Base-by-base conservation (phyloP, 202 grass and related monocot genomes). In the Panicum hallii region DNA sequence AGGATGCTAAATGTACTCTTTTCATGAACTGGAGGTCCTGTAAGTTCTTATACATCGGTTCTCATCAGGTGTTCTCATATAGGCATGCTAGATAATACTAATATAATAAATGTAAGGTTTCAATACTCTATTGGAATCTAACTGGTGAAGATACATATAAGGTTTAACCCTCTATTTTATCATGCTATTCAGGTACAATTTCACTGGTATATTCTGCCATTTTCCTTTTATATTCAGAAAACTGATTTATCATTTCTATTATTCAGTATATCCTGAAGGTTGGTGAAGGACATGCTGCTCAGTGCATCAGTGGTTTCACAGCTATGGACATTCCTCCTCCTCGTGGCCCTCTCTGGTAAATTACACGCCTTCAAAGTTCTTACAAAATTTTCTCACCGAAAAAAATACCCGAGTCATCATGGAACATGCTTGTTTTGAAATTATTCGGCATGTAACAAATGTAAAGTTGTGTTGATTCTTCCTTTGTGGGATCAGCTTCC, bases 231-330 rank as follows among this genome's bases (percentile, higher is more conserved):
- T 66, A 15, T 58, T 8, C 36, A 83, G 9, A 65, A 70, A 58
- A 73, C 34, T 74, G 16, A 63, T 69, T 67, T 11, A 47, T 55
- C 6, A 8, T 71, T 91, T 84, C 14, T 79, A 62, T 63, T 70
- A 1, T 82, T 57, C 88, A 95, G 93, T 95, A 98, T 38, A 86
- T 94, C 42, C 80, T 95, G 66, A 90, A 92, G 80, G 73, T 94
- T n/a, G 72, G 81, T 4, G 84, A 86, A 30, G 93, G 90, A 38
- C 16, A 23, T 74, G 57, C 80, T 73, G 63, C 72, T 16, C 90
- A 96, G 67, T 99, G 96, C 79, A 94, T 99, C 52, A 99, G 93
- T 42, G 96, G 91, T 81, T 94, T 99, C 74, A 86, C 90, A 64
- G 93, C 93, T 70, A 85, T 95, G 60, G 91, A 95, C 75, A 58